Evolutionary conservation across 345 rosid species (phyloP).

Genomic region (Hibiscus tridactylites): DNA sequence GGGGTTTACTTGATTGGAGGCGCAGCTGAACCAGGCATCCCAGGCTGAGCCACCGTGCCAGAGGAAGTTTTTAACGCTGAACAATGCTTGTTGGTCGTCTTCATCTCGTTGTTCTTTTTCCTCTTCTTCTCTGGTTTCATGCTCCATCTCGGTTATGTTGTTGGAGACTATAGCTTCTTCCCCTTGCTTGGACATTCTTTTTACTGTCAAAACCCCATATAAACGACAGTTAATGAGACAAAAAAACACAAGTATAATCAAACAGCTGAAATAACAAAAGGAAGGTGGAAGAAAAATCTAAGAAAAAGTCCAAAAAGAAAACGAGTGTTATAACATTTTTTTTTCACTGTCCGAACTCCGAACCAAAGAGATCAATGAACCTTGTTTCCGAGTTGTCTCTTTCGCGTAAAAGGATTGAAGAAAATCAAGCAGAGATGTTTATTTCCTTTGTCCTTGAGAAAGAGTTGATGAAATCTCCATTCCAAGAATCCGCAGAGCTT

Average conservation of each 20-base stretch:
- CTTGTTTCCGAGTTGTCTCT: slow-evolving; percentile 24
- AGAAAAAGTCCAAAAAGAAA: too few species aligned
- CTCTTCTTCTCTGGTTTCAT: slow-evolving; percentile 29
- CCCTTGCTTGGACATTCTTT: slow-evolving; percentile 43
- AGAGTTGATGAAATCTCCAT: slow-evolving; percentile 13
- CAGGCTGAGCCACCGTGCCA: slow-evolving; percentile 99
- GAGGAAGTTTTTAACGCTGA: slow-evolving; percentile 54
- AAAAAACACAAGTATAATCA: slow-evolving; percentile 19
- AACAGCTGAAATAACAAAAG: neutral
- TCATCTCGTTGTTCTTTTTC: slow-evolving; percentile 12
- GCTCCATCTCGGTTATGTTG: slow-evolving; percentile 42
- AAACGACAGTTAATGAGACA: slow-evolving; percentile 36
- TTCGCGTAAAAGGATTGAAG: slow-evolving; percentile 18
- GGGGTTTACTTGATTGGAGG: slow-evolving; percentile 75
- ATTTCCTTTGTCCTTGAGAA: slow-evolving; percentile 5
- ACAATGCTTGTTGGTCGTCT: slow-evolving; percentile 29
- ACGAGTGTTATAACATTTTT: too few species aligned
- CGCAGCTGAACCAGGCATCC: slow-evolving; percentile 99
- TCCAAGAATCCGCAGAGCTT: slow-evolving; percentile 6
- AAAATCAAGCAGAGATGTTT: slow-evolving; percentile 13
- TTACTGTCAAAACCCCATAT: neutral
- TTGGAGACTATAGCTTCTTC: slow-evolving; percentile 80
- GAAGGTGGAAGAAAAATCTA: too few species aligned
- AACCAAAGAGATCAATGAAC: slow-evolving; percentile 1
- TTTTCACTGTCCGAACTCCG: too few species aligned